A percentile compares a stretch with the other conserved stretches of the same genome.
These are phyloP conservation scores for Rosa chinensis DNA, from an alignment of 306 rosid genomes.

Conservation along the genomic window DNA sequence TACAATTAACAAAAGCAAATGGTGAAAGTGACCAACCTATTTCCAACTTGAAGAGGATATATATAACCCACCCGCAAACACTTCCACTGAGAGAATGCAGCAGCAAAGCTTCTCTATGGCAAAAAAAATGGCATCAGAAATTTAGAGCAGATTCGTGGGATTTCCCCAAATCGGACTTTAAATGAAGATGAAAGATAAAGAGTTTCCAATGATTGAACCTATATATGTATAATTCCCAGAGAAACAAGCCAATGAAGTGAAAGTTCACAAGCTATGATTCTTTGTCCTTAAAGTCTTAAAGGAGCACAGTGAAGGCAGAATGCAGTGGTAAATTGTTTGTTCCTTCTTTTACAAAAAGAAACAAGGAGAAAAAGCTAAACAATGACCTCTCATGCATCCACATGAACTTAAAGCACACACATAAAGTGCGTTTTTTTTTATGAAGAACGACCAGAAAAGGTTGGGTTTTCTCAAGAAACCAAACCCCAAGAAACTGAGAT, in stretches of 20 bases:
- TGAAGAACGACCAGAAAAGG: slow-evolving; percentile 48
- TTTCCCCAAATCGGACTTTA: slow-evolving; percentile 23
- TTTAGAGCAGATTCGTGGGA: slow-evolving; percentile 23
- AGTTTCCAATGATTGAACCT: slow-evolving; percentile 18
- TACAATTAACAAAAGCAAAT: background rate
- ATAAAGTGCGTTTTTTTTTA: slow-evolving; percentile 24
- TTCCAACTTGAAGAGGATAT: slow-evolving; percentile 18
- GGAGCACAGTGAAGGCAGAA: slow-evolving; percentile 32
- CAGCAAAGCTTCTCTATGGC: slow-evolving; percentile 17
- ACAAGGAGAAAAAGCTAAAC: slow-evolving; percentile 34
- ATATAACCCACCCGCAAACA: slow-evolving; percentile 26
- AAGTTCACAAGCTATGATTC: slow-evolving; percentile 28
- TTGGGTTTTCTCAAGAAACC: slow-evolving; percentile 34
- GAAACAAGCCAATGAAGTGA: slow-evolving; percentile 30
- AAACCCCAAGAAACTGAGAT: slow-evolving; percentile 44
- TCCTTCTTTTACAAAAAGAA: slow-evolving; percentile 29
- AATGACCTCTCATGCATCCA: slow-evolving; percentile 28
- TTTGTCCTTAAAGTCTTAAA: slow-evolving; percentile 26
- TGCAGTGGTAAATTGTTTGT: slow-evolving; percentile 19
- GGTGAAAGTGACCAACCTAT: slow-evolving; percentile 40
- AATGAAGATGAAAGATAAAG: slow-evolving; percentile 19
- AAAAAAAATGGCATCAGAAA: slow-evolving; percentile 9
- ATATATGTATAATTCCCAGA: slow-evolving; percentile 25
- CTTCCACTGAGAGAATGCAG: slow-evolving; percentile 10
- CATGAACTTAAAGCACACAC: slow-evolving; percentile 32